Conservation (phyloP, 2,329 filamentous ascomycete species). For the Sarocladium kiliense region DNA sequence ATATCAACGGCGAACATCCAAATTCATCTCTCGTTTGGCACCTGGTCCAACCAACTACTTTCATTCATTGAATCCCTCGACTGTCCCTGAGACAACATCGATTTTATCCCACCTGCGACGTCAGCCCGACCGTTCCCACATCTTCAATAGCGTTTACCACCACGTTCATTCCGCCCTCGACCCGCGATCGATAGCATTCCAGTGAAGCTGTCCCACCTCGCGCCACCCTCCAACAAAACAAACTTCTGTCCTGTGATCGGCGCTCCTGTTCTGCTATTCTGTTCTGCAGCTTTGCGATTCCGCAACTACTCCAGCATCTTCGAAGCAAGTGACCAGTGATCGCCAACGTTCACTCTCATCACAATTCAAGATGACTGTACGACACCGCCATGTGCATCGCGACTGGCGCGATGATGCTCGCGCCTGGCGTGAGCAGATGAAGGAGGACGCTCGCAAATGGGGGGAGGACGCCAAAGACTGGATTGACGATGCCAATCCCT, state of each 20-base stretch:
- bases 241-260: not conserved
- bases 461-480: not conserved
- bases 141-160: slow-evolving; percentile 4
- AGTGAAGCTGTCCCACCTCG: not conserved
- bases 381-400: slow-evolving; percentile 4
- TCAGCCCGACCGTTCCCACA: not conserved
- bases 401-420: slow-evolving; percentile 3
- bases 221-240: not conserved
- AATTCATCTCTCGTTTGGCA: slow-evolving; percentile 7
- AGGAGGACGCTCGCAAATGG: not conserved
- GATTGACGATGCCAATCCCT: not conserved
- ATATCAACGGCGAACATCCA: not conserved
- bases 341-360: not conserved
- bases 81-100: not conserved
- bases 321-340: not conserved
- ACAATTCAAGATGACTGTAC: not conserved
- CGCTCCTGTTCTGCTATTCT: not conserved
- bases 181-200: not conserved
- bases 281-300: too few relatives aligned
- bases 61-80: slow-evolving; percentile 1
- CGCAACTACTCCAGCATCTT: not conserved
- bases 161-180: slow-evolving; percentile 3
- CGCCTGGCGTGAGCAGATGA: not conserved
- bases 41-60: slow-evolving; percentile 8
- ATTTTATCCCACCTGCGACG: not conserved